Conservation (phyloP, 108 stramenopile genomes). For the Cyclotella baltica region DNA sequence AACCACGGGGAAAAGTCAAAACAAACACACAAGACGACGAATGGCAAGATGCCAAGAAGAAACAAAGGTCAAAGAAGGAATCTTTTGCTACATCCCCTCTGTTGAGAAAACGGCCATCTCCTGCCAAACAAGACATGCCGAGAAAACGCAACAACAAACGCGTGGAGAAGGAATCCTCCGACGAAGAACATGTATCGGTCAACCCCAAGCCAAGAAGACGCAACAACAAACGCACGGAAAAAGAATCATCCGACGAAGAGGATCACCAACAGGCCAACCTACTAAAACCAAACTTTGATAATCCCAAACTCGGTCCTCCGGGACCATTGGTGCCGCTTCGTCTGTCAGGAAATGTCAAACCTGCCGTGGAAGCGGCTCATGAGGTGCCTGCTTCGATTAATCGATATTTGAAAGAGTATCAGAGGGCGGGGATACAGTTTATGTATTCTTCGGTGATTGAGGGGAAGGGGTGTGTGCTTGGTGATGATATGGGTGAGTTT, state of each 20-base stretch:
- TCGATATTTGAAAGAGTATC: conserved; percentile 80
- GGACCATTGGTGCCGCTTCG: conserved; percentile 52
- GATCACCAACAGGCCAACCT: conserved; percentile 10
- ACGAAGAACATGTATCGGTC: background rate
- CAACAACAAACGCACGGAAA: background rate
- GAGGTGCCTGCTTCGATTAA: conserved; percentile 83
- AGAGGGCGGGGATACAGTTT: conserved; percentile 79
- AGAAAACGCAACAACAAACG: conserved; percentile 7
- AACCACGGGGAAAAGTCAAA: background rate
- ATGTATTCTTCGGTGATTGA: conserved; percentile 68
- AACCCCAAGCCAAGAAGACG: conserved; percentile 12
- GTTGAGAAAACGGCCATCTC: conserved; percentile 3
- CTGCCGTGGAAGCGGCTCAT: conserved; percentile 12
- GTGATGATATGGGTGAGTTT: conserved; percentile 72
- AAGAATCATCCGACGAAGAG: conserved; percentile 32
- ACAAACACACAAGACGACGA: conserved; percentile 3
- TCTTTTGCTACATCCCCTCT: conserved; percentile 14
- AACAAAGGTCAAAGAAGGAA: conserved; percentile 22
- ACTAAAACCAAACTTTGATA: conserved; percentile 69
- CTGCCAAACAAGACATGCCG: background rate
- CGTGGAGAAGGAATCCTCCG: background rate
- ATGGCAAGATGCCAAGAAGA: conserved; percentile 2
- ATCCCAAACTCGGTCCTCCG: conserved; percentile 77
- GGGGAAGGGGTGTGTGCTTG: conserved; percentile 69
- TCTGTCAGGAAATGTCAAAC: conserved; percentile 39